Evolutionary conservation across 2,329 filamentous ascomycete species (phyloP), one percentile per base, ranked within the genome.

Genomic region (Fusarium humuli): DNA sequence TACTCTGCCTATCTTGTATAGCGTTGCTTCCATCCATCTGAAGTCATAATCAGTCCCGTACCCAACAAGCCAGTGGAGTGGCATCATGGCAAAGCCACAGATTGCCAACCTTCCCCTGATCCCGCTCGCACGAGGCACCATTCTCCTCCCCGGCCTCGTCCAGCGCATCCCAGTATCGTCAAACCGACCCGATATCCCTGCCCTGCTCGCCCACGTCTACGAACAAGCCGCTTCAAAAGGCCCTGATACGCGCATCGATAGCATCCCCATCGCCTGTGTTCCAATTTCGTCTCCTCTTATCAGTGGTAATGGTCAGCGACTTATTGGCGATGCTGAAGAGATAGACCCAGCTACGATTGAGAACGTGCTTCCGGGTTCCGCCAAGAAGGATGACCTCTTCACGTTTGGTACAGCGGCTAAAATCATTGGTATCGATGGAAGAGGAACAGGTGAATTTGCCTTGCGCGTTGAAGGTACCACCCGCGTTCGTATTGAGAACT

Each of bases 401-500:
- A 87, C 87, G 53, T 95, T 92, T 80, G 96, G 94, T 49, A 94
- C 94, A 7, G 87, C 94, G 27, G 92, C 91, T 34, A 93, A 91
- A 81, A 92, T 95, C 71, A 87, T 90, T 61, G 92, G 91, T 54
- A 90, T 95, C 48, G 92, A 95, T 79, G 92, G 92, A 29, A 87
- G 90, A 59, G 89, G 90, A 48, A 89, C 90, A 13, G 88, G 90
- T 30, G 92, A 98, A 77, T 91, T 97, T 75, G 91, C 90, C 61
- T 81, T 99, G 55, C 86, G 97, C 7, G 94, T 99, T 3, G 94
- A 98, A 79, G 96, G 96, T 18, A 85, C 93, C 20, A 87, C 91
- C 69, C 88, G 96, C 42, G 90, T 98, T 69, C 88, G 88, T 67
- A 82, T 98, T 37, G 91, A 94, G 54, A 70, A 57, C 53, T 76